phyloP scores from a whole-genome alignment of 2,329 filamentous ascomycete genomes.

The Alternaria dauci region DNA sequence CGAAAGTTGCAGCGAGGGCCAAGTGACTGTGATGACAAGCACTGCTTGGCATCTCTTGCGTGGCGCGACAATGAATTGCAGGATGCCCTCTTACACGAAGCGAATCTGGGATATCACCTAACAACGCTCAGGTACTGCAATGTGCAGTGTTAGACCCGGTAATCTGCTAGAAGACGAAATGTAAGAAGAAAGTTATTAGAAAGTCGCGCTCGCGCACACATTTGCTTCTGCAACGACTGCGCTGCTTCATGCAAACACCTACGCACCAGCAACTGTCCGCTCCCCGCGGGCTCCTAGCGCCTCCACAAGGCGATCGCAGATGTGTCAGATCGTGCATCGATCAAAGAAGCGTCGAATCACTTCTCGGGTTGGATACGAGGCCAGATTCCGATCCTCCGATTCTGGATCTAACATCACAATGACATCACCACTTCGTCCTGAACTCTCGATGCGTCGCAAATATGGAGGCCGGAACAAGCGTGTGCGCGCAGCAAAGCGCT shows the following conservation, averaged over 20 bases:
- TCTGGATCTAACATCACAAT: slow-evolving; percentile 13
- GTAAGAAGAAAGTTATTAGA: neutral
- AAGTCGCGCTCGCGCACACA: neutral
- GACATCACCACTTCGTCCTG: slow-evolving; percentile 32
- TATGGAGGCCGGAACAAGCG: slow-evolving; percentile 16
- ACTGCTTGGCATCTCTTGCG: slow-evolving; percentile 14
- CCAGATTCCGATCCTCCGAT: slow-evolving; percentile 14
- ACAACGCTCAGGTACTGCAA: neutral
- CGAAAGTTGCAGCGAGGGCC: neutral
- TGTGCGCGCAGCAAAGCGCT: slow-evolving; percentile 12
- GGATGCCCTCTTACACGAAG: neutral
- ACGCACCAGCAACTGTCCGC: slow-evolving; percentile 6
- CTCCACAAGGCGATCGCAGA: slow-evolving; percentile 4
- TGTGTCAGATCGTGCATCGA: slow-evolving; percentile 19
- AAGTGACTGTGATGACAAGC: slow-evolving; percentile 10
- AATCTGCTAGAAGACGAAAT: neutral
- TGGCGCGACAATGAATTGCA: slow-evolving; percentile 7
- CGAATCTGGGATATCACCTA: neutral
- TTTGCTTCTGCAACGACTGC: slow-evolving; percentile 1
- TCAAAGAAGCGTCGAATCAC: slow-evolving; percentile 9
- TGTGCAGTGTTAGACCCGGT: no score
- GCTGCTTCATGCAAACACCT: neutral
- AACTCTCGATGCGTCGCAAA: slow-evolving; percentile 17
- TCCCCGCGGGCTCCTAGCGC: slow-evolving; percentile 23
- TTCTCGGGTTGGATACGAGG: slow-evolving; percentile 23